Evolutionary conservation across 1,284 basidiomycete genomes (phyloP), one percentile per base, ranked within the genome.

Genomic region (Ustilago lituana): DNA sequence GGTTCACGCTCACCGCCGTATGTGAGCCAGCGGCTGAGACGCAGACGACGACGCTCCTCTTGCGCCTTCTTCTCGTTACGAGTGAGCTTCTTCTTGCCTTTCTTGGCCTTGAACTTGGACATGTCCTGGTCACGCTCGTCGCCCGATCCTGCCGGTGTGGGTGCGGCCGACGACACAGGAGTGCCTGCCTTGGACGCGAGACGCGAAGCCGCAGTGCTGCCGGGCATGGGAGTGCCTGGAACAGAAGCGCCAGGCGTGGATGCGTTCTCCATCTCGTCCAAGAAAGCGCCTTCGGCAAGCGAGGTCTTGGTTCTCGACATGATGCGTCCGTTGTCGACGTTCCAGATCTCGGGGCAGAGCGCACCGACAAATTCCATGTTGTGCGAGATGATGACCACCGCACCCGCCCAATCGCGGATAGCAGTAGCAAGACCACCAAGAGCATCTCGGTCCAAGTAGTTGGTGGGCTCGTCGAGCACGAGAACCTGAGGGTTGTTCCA

Each of bases 361-460:
- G 78, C 77, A 36, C 59, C 65, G 19, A 83, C 76, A 55, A 81
- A 82, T 61, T 83, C 80, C 70, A 75, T 78, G 85, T 95, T 95
- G 86, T 97, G 94, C 55, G 93, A 96, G 82, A 98, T 97, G 85
- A 96, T 96, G 76, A 95, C 91, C 50, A 98, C 93, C 35, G 94
- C 95, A 69, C 94, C 94, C 60, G 89, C 89, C 94, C 94, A 98
- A 77, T 97, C 93, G 74, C 89, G 90, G 83, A 98, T 98, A 29
- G 96, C 95, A 36, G 95, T 90, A 35, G 95, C 94, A 33, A 98
- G 86, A 71, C 96, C 95, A 76, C 94, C 93, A 20, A 94, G 85
- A 12, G 93, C 84, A 65, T 85, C 85, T 49, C 84, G 82, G 68
- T 85, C 79, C 39, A 81, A 58, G 86, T 98, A 98, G 85, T 98